Evolutionary conservation across 73 alveolate species (phyloP).

Genomic region (Paramecium pentaurelia): DNA sequence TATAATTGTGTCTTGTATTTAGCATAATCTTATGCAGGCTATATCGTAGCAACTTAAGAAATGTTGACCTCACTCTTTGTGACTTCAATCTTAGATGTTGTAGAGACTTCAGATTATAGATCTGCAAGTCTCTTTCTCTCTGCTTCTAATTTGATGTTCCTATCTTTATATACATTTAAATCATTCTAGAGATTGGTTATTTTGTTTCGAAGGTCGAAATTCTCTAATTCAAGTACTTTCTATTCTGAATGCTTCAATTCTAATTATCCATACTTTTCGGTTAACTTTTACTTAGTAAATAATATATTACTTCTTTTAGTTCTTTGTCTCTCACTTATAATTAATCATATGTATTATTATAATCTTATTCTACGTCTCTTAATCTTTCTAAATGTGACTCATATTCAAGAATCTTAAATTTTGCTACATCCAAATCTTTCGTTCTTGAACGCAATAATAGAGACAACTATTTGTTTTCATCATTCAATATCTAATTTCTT

Average conservation of each 20-base stretch:
- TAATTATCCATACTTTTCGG: slow-evolving; percentile 2
- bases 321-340: background rate
- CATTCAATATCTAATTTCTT: background rate
- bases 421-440: background rate
- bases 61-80: background rate
- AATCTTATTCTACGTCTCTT: background rate
- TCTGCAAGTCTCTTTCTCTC: slow-evolving; percentile 20
- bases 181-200: background rate
- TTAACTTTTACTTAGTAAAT: background rate
- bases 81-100: background rate
- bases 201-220: background rate
- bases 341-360: background rate
- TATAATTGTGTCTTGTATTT: background rate
- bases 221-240: background rate
- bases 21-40: background rate
- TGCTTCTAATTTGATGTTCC: background rate
- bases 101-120: background rate
- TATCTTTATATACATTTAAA: background rate
- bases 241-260: background rate
- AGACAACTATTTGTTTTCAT: background rate
- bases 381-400: background rate
- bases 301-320: background rate
- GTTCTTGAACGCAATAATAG: background rate
- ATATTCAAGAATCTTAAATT: slow-evolving; percentile 2
- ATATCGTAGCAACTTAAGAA: background rate